A percentile compares a stretch with the other conserved stretches of the same genome.
Conservation (phyloP, 768 basidiomycete genomes). For the Sutorius australiensis region DNA sequence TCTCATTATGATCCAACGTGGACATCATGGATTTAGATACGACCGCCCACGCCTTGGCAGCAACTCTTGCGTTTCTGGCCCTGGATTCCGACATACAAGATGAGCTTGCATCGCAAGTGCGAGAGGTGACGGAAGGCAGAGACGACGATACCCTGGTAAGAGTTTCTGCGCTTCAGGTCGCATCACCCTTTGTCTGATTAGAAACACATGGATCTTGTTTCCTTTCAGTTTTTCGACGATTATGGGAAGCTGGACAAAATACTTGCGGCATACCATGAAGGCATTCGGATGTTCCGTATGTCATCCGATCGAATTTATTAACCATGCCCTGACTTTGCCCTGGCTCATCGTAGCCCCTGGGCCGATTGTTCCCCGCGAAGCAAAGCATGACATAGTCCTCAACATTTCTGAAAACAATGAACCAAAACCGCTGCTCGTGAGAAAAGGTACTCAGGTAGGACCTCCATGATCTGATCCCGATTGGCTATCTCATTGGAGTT, state of each 20-base stretch:
- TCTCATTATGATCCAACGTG: neutral
- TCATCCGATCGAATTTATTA: neutral
- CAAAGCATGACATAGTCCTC: conserved; percentile 24
- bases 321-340: neutral
- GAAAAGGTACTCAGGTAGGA: conserved; percentile 22
- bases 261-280: conserved; percentile 27
- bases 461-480: too few relatives aligned
- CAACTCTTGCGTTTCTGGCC: conserved; percentile 30
- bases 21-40: conserved; percentile 19
- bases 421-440: conserved; percentile 9
- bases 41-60: conserved; percentile 29
- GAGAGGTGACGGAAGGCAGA: conserved; percentile 19
- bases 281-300: conserved; percentile 29
- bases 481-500: neutral
- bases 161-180: neutral
- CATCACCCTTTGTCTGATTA: neutral
- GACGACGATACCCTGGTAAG: conserved; percentile 18
- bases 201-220: neutral
- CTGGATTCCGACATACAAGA: conserved; percentile 31
- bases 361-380: conserved; percentile 25
- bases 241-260: conserved; percentile 28
- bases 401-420: conserved; percentile 13
- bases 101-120: conserved; percentile 28
- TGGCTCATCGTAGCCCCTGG: conserved; percentile 22
- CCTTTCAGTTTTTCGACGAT: conserved; percentile 21